Evolutionary conservation across 2,329 filamentous ascomycete genomes (phyloP).

Genomic region (Penicillium nordicum): DNA sequence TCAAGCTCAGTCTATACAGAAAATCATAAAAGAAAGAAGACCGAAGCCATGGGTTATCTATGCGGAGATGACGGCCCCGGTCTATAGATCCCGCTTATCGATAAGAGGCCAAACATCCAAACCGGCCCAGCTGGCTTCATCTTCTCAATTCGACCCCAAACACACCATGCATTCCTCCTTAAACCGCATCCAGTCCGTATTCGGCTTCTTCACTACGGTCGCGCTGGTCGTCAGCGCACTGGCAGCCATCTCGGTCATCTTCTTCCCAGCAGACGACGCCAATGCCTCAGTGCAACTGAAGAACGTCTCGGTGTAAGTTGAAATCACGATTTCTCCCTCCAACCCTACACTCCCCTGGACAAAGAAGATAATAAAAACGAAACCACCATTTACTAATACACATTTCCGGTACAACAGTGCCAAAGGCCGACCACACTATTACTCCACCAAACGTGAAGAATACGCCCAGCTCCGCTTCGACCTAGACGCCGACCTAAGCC

Average conservation of each 20-base stretch:
- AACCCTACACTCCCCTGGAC: not conserved
- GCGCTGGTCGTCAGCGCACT: conserved; percentile 75
- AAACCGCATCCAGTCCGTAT: conserved; percentile 83
- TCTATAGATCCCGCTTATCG: conserved; percentile 12
- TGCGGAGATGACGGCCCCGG: not conserved
- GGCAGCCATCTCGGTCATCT: conserved; percentile 75
- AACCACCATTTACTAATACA: not conserved
- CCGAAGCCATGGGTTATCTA: not conserved
- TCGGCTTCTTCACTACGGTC: conserved; percentile 97
- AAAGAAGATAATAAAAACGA: not conserved
- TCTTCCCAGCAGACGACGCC: conserved; percentile 51
- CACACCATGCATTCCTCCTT: conserved; percentile 77
- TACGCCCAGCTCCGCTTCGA: conserved; percentile 94
- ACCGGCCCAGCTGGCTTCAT: conserved; percentile 31
- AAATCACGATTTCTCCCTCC: not conserved
- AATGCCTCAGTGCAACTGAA: conserved; percentile 50
- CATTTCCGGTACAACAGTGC: conserved; percentile 52
- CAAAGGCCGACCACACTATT: conserved; percentile 92
- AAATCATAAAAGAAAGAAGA: not conserved
- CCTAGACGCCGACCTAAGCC: conserved; percentile 84
- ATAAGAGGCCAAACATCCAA: conserved; percentile 25
- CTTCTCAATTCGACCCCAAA: conserved; percentile 6
- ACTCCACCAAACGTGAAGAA: conserved; percentile 87
- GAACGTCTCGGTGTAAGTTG: conserved; percentile 78
- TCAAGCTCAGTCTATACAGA: not conserved